phyloP scores from a whole-genome alignment of 371 early-diverging fungal genomes.

The Mucor irregularis region DNA sequence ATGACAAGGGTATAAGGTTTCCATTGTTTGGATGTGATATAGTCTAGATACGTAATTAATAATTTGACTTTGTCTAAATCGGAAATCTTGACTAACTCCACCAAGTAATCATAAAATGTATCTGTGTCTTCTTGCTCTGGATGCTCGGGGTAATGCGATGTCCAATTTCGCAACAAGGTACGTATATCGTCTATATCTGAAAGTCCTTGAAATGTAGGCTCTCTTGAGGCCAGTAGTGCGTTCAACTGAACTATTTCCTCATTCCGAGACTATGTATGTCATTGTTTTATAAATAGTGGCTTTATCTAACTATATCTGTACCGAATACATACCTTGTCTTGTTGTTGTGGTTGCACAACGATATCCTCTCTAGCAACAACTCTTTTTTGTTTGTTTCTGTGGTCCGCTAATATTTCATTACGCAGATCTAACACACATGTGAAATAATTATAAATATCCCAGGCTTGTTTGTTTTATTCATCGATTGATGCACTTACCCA shows the following conservation, averaged over 20 bases:
- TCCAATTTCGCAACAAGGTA: conserved; percentile 30
- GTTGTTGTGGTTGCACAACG: too few relatives aligned
- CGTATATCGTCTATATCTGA: conserved; percentile 30
- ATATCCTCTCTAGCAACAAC: too few relatives aligned
- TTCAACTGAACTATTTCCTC: too few relatives aligned
- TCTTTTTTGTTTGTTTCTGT: too few relatives aligned
- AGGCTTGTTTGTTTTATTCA: background rate
- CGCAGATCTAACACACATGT: too few relatives aligned
- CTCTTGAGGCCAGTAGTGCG: background rate
- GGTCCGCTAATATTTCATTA: too few relatives aligned
- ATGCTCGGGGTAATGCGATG: conserved; percentile 10
- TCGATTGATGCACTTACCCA: too few relatives aligned
- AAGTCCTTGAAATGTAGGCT: conserved; percentile 32
- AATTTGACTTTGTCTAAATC: conserved; percentile 39
- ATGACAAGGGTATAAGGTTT: background rate
- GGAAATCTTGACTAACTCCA: conserved; percentile 25
- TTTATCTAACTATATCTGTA: too few relatives aligned
- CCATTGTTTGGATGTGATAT: conserved; percentile 12
- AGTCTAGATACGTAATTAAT: conserved; percentile 25
- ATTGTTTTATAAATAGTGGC: too few relatives aligned
- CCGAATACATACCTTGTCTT: too few relatives aligned
- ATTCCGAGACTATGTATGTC: too few relatives aligned
- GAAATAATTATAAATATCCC: background rate
- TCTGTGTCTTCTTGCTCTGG: conserved; percentile 45
- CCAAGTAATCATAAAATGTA: conserved; percentile 24